phyloP scores from a whole-genome alignment of 2,329 filamentous ascomycete genomes.

The Coniella lustricola region DNA sequence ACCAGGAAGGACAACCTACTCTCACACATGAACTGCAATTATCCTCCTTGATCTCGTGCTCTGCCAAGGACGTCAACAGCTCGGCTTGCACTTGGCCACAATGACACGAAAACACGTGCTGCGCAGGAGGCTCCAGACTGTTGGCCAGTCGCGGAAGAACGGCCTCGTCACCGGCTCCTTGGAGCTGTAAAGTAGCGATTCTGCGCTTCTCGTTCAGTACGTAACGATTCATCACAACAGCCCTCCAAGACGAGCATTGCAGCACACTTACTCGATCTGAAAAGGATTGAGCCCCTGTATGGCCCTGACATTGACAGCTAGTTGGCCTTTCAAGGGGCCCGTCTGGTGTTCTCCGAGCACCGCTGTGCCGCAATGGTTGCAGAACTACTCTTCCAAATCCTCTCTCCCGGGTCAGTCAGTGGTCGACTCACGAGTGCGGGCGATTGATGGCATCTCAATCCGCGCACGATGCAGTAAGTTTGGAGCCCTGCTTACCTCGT shows the following conservation, averaged over 20 bases:
- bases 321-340: conserved; percentile 1
- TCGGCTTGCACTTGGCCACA: conserved; percentile 8
- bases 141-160: neutral
- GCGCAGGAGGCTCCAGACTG: neutral
- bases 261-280: conserved; percentile 3
- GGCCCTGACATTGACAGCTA: conserved; percentile 5
- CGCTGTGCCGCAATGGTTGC: neutral
- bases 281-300: conserved; percentile 11
- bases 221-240: neutral
- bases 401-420: too few relatives aligned
- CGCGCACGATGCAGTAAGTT: too few relatives aligned
- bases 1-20: neutral
- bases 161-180: neutral
- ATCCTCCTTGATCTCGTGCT: conserved; percentile 35
- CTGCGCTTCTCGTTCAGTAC: neutral
- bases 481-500: neutral
- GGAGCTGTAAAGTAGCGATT: neutral
- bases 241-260: neutral
- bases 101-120: conserved; percentile 13
- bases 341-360: neutral
- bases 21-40: conserved; percentile 21
- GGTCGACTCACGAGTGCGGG: neutral
- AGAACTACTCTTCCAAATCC: neutral
- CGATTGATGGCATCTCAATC: neutral
- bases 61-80: conserved; percentile 26